Conservation (phyloP, 371 early-diverging fungal genomes). For the Lichtheimia ornata region DNA sequence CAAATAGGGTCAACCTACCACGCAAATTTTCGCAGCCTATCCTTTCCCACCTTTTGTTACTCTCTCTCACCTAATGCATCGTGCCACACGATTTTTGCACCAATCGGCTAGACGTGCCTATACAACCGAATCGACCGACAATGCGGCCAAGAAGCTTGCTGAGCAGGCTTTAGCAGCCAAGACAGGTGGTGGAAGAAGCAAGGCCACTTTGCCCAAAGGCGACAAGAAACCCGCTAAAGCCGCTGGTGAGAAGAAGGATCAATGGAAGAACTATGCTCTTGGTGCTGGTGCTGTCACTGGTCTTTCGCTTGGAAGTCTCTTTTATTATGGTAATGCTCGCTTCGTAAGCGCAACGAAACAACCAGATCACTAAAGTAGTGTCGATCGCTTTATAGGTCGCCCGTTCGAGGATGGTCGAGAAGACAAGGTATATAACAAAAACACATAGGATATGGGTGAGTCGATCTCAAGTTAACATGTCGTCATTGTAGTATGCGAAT, state of each 20-base stretch:
- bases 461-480: neutral
- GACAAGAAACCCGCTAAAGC: slow-evolving; percentile 55
- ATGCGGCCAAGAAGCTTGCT: slow-evolving; percentile 34
- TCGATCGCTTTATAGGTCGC: slow-evolving; percentile 17
- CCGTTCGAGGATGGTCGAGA: slow-evolving; percentile 33
- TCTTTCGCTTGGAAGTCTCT: slow-evolving; percentile 18
- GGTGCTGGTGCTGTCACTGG: slow-evolving; percentile 25
- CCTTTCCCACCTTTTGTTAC: too few species aligned
- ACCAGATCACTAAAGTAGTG: slow-evolving; percentile 1
- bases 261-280: slow-evolving; percentile 30
- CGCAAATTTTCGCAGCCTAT: too few species aligned
- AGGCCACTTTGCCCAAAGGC: slow-evolving; percentile 49
- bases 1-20: too few species aligned
- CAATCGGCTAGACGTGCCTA: slow-evolving; percentile 17
- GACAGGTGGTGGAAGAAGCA: slow-evolving; percentile 27
- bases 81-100: slow-evolving; percentile 11
- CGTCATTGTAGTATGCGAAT: slow-evolving; percentile 31
- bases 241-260: slow-evolving; percentile 20
- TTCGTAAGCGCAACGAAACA: neutral
- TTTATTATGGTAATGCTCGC: slow-evolving; percentile 24
- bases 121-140: slow-evolving; percentile 22
- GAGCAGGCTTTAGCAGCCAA: slow-evolving; percentile 47
- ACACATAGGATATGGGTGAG: neutral
- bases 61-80: too few species aligned
- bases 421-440: slow-evolving; percentile 30